Percentiles rank a stretch among this genome's conserved stretches.
phyloP scores from a whole-genome alignment of 176 grass and related monocot genomes.

The Oryza nivara region DNA sequence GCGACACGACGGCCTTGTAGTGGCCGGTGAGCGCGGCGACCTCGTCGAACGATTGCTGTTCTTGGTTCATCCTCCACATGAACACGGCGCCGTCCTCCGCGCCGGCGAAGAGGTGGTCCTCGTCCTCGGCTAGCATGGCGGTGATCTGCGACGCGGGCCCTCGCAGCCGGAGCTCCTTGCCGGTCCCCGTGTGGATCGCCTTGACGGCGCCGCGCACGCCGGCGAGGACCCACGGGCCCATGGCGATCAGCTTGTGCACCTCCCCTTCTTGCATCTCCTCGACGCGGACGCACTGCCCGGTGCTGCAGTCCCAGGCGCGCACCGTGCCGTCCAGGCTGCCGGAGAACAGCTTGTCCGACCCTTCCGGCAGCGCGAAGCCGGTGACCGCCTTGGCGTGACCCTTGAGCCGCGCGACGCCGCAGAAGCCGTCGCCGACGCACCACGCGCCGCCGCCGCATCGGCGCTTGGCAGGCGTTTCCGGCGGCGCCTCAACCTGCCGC shows the following conservation, averaged over 20 bases:
- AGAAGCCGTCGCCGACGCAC: slow-evolving; percentile 3
- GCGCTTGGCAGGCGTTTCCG: not conserved
- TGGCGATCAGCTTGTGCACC: not conserved
- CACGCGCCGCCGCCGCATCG: not conserved
- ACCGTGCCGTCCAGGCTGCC: slow-evolving; percentile 37
- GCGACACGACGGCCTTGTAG: not conserved
- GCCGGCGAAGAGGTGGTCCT: slow-evolving; percentile 31
- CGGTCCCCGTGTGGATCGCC: not conserved
- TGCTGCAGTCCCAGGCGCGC: slow-evolving; percentile 27
- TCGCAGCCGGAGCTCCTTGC: not conserved
- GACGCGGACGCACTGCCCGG: slow-evolving; percentile 19
- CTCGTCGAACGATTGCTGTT: not conserved
- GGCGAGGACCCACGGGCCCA: slow-evolving; percentile 13
- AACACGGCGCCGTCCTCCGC: slow-evolving; percentile 23
- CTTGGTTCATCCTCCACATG: slow-evolving; percentile 1
- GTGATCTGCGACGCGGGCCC: not conserved
- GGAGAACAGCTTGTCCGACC: slow-evolving; percentile 24
- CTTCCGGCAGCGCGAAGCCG: not conserved
- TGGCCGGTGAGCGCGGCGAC: slow-evolving; percentile 12
- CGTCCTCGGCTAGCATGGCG: not conserved
- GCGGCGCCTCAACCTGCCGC: not conserved
- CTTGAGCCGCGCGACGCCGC: slow-evolving; percentile 5
- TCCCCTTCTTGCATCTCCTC: not conserved
- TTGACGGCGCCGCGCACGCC: not conserved
- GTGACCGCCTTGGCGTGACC: slow-evolving; percentile 24